phyloP scores from a whole-genome alignment of 2,329 filamentous ascomycete species.

The Cryoendolithus antarcticus region DNA sequence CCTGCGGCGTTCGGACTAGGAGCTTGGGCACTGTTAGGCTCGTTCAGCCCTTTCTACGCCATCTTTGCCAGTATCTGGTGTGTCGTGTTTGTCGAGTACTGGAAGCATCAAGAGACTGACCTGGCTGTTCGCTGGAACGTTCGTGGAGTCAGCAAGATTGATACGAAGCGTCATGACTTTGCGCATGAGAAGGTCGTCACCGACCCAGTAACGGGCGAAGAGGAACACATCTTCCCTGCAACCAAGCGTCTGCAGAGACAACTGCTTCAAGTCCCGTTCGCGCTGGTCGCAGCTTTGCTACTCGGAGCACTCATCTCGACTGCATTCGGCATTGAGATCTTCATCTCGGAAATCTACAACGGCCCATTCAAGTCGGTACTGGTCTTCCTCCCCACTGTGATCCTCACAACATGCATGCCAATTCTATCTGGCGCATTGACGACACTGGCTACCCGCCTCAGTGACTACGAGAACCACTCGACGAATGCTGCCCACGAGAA shows the following conservation, averaged over 20 bases:
- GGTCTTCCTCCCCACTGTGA: slow-evolving; percentile 76
- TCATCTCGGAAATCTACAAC: slow-evolving; percentile 85
- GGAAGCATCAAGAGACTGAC: slow-evolving; percentile 87
- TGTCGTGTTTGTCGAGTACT: slow-evolving; percentile 83
- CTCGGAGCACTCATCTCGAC: slow-evolving; percentile 73
- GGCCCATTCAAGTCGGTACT: slow-evolving; percentile 78
- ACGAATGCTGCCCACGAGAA: slow-evolving; percentile 73
- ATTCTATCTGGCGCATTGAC: slow-evolving; percentile 66
- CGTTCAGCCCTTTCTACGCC: slow-evolving; percentile 73
- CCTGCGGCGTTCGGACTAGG: slow-evolving; percentile 66
- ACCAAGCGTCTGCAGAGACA: slow-evolving; percentile 65
- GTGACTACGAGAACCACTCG: slow-evolving; percentile 81
- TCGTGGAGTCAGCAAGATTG: slow-evolving; percentile 68
- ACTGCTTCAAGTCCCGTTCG: slow-evolving; percentile 73
- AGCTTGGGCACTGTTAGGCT: slow-evolving; percentile 70
- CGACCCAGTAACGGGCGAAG: slow-evolving; percentile 74
- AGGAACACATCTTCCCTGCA: slow-evolving; percentile 61
- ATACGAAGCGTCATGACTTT: slow-evolving; percentile 67
- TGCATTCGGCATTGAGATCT: slow-evolving; percentile 88
- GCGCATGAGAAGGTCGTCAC: slow-evolving; percentile 62
- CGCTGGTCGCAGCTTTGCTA: slow-evolving; percentile 55
- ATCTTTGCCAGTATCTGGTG: slow-evolving; percentile 73
- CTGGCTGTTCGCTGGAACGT: slow-evolving; percentile 82
- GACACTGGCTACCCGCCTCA: slow-evolving; percentile 62
- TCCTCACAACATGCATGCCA: slow-evolving; percentile 72